Percentiles rank a stretch among this genome's conserved stretches.
phyloP scores from a whole-genome alignment of 2,329 filamentous ascomycete genomes.

The Monosporascus sp. region DNA sequence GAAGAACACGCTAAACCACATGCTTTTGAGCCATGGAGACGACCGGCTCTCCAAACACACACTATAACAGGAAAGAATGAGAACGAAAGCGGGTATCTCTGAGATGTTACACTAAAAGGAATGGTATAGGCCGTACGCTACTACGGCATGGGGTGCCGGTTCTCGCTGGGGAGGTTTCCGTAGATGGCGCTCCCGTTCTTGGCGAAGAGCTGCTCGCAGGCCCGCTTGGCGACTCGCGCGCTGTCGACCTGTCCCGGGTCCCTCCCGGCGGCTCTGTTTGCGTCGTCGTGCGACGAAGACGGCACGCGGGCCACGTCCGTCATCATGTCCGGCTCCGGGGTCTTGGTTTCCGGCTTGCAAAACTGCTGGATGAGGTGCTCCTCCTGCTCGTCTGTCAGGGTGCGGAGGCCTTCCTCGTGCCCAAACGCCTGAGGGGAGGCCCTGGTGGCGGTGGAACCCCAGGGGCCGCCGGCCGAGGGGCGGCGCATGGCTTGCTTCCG shows the following conservation, averaged over 20 bases:
- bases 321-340: constrained; percentile 10
- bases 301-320: constrained; percentile 2
- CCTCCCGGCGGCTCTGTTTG: constrained; percentile 11
- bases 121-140: neutral
- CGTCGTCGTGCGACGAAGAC: neutral
- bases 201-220: constrained; percentile 12
- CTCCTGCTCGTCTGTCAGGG: constrained; percentile 26
- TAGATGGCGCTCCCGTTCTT: neutral
- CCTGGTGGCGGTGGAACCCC: constrained; percentile 9
- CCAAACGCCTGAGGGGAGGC: constrained; percentile 1
- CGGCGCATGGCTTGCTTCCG: constrained; percentile 23
- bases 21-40: too few relatives aligned
- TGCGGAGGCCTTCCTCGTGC: constrained; percentile 12
- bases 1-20: too few relatives aligned
- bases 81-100: neutral
- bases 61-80: neutral
- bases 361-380: constrained; percentile 25
- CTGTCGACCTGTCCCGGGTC: constrained; percentile 22
- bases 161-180: neutral
- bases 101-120: neutral
- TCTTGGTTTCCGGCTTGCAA: constrained; percentile 16
- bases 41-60: too few relatives aligned
- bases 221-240: constrained; percentile 31
- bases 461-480: constrained; percentile 11
- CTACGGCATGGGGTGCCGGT: neutral